Evolutionary conservation across 2,329 filamentous ascomycete genomes (phyloP).

Genomic region (Diplodia mutila): DNA sequence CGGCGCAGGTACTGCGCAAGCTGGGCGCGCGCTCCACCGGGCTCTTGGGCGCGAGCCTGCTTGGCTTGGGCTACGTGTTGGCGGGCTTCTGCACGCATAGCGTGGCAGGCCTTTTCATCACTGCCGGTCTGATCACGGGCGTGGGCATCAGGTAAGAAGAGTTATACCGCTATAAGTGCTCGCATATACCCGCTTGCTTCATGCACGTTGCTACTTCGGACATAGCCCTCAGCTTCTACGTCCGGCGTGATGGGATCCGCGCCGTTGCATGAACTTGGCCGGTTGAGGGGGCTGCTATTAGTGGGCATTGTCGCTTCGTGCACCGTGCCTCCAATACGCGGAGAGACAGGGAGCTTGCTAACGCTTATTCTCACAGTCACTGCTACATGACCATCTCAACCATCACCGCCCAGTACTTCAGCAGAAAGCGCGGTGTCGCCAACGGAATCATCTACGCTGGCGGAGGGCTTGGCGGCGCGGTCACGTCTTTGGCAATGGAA

Average conservation of each 20-base stretch:
- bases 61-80: constrained; percentile 55
- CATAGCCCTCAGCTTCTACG: constrained; percentile 5
- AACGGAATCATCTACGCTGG: constrained; percentile 60
- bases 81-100: constrained; percentile 53
- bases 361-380: constrained; percentile 9
- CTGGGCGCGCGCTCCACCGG: constrained; percentile 55
- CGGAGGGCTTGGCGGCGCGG: constrained; percentile 61
- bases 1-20: constrained; percentile 55
- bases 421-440: constrained; percentile 56
- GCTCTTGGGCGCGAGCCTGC: constrained; percentile 54
- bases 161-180: not conserved
- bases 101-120: constrained; percentile 54
- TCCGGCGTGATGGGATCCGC: constrained; percentile 8
- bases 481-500: constrained; percentile 56
- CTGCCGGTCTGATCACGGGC: constrained; percentile 53
- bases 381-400: constrained; percentile 22
- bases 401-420: constrained; percentile 58
- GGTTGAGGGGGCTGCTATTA: not conserved
- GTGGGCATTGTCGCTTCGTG: constrained; percentile 16
- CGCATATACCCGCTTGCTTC: constrained; percentile 6
- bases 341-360: constrained; percentile 17
- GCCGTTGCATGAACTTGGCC: constrained; percentile 16
- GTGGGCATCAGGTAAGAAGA: constrained; percentile 41
- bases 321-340: constrained; percentile 3
- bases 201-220: constrained; percentile 19